phyloP scores from a whole-genome alignment of 805 yeast species.

The Saccharomyces paradoxus region DNA sequence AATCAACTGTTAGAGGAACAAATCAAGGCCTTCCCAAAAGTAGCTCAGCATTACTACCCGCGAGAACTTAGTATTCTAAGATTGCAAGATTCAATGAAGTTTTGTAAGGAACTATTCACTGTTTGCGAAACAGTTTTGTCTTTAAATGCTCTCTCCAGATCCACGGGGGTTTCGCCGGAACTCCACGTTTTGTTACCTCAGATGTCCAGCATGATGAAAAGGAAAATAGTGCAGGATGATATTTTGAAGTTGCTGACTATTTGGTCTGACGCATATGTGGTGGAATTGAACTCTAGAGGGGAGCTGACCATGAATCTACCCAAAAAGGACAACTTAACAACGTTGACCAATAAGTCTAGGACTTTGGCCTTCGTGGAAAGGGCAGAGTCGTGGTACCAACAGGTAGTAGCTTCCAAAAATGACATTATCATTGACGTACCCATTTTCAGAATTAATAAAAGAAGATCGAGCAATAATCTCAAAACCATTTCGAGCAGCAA shows the following conservation, averaged over 20 bases:
- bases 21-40: conserved; percentile 20
- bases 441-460: conserved; percentile 14
- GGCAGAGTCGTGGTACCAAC: conserved; percentile 19
- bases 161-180: conserved; percentile 13
- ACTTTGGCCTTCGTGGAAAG: conserved; percentile 18
- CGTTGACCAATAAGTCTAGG: conserved; percentile 22
- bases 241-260: conserved; percentile 22
- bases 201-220: conserved; percentile 23
- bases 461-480: conserved; percentile 15
- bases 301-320: conserved; percentile 21
- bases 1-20: conserved; percentile 15
- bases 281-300: conserved; percentile 17
- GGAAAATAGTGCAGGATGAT: conserved; percentile 19
- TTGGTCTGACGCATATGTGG: conserved; percentile 24
- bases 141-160: conserved; percentile 19
- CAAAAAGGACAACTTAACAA: conserved; percentile 8
- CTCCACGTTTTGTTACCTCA: conserved; percentile 22
- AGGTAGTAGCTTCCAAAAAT: not conserved
- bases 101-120: conserved; percentile 20
- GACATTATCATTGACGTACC: conserved; percentile 20
- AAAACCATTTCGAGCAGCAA: not conserved
- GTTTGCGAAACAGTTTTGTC: conserved; percentile 25
- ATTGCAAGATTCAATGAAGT: conserved; percentile 12
- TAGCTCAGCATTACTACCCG: conserved; percentile 17
- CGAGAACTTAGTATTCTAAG: conserved; percentile 11